phyloP scores from a whole-genome alignment of 2,329 filamentous ascomycete species.

The Alternaria triticina region DNA sequence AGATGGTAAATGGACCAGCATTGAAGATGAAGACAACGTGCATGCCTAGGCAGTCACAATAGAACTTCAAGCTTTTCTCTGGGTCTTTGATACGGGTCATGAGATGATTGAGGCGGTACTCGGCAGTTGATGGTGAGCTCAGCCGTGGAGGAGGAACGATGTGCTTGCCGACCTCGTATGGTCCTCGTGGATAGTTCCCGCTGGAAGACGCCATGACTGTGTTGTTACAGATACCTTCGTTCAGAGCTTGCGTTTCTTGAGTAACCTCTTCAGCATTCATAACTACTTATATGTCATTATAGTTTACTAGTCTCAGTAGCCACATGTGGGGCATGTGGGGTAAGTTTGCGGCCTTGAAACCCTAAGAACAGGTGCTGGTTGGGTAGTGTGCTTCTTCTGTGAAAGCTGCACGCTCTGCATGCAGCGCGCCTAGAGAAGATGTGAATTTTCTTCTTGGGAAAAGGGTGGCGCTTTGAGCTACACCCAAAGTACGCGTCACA shows the following conservation, averaged over 20 bases:
- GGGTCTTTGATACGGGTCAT: slow-evolving; percentile 45
- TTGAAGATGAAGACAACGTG: slow-evolving; percentile 46
- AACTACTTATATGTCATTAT: neutral
- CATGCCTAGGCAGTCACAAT: slow-evolving; percentile 44
- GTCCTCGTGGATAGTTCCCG: slow-evolving; percentile 27
- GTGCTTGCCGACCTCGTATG: slow-evolving; percentile 29
- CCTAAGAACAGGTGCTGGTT: neutral
- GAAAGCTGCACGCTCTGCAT: neutral
- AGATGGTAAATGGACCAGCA: slow-evolving; percentile 43
- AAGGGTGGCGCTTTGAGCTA: neutral
- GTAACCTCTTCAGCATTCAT: neutral
- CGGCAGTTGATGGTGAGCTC: slow-evolving; percentile 30
- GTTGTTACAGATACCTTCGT: neutral
- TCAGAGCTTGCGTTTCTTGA: neutral
- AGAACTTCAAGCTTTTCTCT: slow-evolving; percentile 34
- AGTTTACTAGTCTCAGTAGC: neutral
- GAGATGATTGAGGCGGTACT: slow-evolving; percentile 41
- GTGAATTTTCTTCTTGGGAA: neutral
- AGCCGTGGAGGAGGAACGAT: slow-evolving; percentile 35
- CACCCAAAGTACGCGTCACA: neutral
- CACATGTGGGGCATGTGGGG: slow-evolving; percentile 20
- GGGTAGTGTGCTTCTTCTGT: neutral
- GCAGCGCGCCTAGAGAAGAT: neutral
- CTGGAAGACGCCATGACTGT: slow-evolving; percentile 15
- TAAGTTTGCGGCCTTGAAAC: neutral